Percentiles rank a stretch among this genome's conserved stretches.
Evolutionary conservation across 2,329 filamentous ascomycete genomes (phyloP).

Genomic region (Fusarium clavum): DNA sequence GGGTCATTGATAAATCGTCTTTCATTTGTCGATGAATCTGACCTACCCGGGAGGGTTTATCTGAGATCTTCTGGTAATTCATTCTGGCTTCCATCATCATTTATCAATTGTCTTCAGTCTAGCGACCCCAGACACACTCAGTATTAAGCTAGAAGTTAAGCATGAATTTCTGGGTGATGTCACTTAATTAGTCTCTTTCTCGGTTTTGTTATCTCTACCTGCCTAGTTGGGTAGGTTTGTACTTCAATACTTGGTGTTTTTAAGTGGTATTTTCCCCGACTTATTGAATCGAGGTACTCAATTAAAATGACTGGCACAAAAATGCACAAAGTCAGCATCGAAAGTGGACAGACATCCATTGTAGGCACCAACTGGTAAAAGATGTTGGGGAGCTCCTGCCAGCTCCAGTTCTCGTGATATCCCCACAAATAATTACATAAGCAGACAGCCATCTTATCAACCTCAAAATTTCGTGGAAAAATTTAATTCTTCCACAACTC

Average conservation of each 20-base stretch:
- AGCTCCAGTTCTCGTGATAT: not conserved
- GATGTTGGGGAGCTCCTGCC: not conserved
- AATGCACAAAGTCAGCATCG: not conserved
- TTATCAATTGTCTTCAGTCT: not conserved
- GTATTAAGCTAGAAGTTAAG: slow-evolving; percentile 28
- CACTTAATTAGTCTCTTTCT: not conserved
- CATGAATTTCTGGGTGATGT: slow-evolving; percentile 17
- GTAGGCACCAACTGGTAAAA: not conserved
- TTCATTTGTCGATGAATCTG: not conserved
- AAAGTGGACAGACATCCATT: not conserved
- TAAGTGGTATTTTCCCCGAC: not conserved
- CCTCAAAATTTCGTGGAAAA: slow-evolving; percentile 25
- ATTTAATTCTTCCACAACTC: slow-evolving; percentile 22
- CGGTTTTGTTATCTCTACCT: not conserved
- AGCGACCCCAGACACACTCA: not conserved
- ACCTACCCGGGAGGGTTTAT: slow-evolving; percentile 1
- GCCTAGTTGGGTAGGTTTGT: not conserved
- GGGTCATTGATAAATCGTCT: slow-evolving; percentile 7
- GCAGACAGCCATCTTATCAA: slow-evolving; percentile 18
- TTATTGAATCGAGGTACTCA: not conserved
- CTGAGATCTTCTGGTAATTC: not conserved
- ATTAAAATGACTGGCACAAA: not conserved
- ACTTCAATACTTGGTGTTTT: not conserved
- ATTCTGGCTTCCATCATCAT: not conserved
- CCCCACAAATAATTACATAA: slow-evolving; percentile 38